phyloP scores from a whole-genome alignment of 257 asterid genomes.

The Jaltomata sinuosa region DNA sequence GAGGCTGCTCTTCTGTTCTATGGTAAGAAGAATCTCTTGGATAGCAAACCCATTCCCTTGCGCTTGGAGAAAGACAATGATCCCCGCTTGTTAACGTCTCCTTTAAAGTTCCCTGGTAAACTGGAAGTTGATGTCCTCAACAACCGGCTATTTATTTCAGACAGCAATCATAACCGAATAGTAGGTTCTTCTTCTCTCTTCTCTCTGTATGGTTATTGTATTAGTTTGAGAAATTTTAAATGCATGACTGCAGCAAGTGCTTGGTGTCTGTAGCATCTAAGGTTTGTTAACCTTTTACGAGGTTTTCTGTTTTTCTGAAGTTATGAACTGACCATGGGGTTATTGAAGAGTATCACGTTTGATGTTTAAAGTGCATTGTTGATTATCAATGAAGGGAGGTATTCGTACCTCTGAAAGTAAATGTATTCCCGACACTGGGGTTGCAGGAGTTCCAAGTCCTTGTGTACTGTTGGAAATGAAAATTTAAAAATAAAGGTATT shows the following conservation, averaged over 20 bases:
- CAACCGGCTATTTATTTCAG: constrained; percentile 89
- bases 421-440: background rate
- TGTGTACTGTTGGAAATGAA: background rate
- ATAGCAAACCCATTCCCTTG: constrained; percentile 65
- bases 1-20: constrained; percentile 86
- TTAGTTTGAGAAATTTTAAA: background rate
- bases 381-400: background rate
- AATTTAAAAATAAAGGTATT: background rate
- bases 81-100: constrained; percentile 66
- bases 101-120: constrained; percentile 89
- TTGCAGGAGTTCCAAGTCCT: background rate
- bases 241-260: background rate
- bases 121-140: constrained; percentile 81
- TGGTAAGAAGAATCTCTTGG: constrained; percentile 60
- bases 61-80: constrained; percentile 83
- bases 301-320: background rate
- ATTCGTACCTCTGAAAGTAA: background rate
- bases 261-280: background rate
- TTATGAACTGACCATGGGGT: background rate
- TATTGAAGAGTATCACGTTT: background rate
- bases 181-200: constrained; percentile 40
- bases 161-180: constrained; percentile 94
- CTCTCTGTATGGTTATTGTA: background rate
- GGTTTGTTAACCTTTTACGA: background rate
- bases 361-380: background rate